A percentile compares a stretch with the other conserved stretches of the same genome.
phyloP scores from a whole-genome alignment of 257 asterid species.

The Hygrophila difformis region DNA sequence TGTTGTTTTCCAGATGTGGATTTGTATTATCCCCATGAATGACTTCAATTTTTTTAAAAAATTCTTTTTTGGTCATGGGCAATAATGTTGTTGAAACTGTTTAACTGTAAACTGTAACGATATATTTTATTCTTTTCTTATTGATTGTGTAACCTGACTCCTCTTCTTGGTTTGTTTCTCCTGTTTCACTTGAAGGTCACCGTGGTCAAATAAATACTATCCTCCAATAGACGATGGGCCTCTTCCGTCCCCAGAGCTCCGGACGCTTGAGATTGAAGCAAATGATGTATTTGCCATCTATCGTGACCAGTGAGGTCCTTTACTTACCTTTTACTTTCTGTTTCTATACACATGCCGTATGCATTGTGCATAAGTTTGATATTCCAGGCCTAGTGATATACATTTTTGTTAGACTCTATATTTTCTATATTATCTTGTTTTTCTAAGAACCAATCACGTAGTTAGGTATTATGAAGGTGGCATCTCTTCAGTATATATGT shows the following conservation, averaged over 20 bases:
- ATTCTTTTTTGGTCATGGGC: conserved; percentile 1
- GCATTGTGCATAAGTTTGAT: not conserved
- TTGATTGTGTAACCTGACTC: not conserved
- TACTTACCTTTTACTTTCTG: conserved; percentile 54
- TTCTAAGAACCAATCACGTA: conserved; percentile 28
- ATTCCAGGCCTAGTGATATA: not conserved
- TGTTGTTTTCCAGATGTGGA: conserved; percentile 6
- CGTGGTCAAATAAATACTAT: conserved; percentile 88
- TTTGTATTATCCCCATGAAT: not conserved
- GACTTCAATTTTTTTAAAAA: conserved; percentile 5
- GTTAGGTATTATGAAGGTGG: conserved; percentile 99
- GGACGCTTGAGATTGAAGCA: conserved; percentile 97
- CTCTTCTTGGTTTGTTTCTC: conserved; percentile 10
- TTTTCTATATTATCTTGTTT: conserved; percentile 23
- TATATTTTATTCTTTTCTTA: not conserved
- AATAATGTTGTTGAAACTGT: conserved; percentile 9
- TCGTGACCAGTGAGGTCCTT: conserved; percentile 99
- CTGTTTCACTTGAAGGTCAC: conserved; percentile 55
- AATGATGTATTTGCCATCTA: conserved; percentile 83
- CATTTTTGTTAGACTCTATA: too few relatives aligned
- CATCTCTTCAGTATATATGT: conserved; percentile 83
- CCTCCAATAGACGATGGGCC: conserved; percentile 85
- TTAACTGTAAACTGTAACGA: not conserved
- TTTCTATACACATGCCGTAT: conserved; percentile 8
- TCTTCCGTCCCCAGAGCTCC: conserved; percentile 68